These are phyloP conservation scores for Euphorbia tirucalli DNA, from an alignment of 345 rosid genomes.

Conservation along the genomic window DNA sequence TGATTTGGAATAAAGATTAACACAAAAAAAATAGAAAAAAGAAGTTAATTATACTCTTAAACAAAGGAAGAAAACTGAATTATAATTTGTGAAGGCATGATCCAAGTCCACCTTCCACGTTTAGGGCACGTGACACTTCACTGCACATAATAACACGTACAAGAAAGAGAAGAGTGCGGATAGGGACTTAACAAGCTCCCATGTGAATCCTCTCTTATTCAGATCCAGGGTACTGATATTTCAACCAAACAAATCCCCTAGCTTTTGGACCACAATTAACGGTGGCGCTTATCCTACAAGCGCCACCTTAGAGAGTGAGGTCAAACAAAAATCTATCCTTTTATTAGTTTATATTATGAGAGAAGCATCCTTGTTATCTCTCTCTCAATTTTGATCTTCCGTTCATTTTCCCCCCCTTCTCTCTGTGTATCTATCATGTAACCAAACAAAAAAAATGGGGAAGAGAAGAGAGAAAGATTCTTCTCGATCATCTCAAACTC, in stretches of 20 bases:
- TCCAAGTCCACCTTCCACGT: too few relatives aligned
- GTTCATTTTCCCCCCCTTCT: neutral
- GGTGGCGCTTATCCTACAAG: conserved; percentile 14
- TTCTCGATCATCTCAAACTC: conserved; percentile 47
- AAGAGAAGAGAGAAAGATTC: conserved; percentile 35
- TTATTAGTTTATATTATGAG: too few relatives aligned
- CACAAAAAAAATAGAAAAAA: too few relatives aligned
- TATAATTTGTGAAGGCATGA: conserved; percentile 21
- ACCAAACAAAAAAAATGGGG: conserved; percentile 37
- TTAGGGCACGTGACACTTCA: conserved; percentile 40
- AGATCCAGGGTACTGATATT: conserved; percentile 24
- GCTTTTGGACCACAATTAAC: conserved; percentile 11
- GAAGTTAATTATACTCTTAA: too few relatives aligned
- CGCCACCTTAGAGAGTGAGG: conserved; percentile 12
- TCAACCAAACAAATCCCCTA: neutral
- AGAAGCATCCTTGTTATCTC: neutral
- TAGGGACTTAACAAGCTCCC: conserved; percentile 15
- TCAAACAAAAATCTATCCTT: conserved; percentile 2
- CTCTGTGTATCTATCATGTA: too few relatives aligned
- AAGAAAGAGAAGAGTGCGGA: too few relatives aligned
- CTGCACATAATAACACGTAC: conserved; percentile 14
- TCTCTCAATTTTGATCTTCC: neutral
- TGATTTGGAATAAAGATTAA: too few relatives aligned
- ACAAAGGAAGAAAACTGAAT: too few relatives aligned
- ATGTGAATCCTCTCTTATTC: conserved; percentile 17